phyloP scores from a whole-genome alignment of 805 yeast species.

The Ogataea methanolica region DNA sequence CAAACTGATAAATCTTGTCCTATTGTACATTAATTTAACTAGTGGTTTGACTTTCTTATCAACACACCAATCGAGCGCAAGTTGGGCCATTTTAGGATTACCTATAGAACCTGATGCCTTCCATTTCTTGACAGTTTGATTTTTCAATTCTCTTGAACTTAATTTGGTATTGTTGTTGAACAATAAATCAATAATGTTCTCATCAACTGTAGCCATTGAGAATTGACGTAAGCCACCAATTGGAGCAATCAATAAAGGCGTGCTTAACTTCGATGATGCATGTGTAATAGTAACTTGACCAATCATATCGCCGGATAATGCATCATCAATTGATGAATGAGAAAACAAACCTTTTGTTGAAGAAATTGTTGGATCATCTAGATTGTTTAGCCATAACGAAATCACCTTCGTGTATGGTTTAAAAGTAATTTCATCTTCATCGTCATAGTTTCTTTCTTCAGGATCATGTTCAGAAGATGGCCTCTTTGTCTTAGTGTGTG shows the following conservation, averaged over 20 bases:
- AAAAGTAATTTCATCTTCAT: conserved; percentile 13
- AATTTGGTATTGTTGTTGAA: conserved; percentile 6
- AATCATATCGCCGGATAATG: conserved; percentile 12
- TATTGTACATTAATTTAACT: conserved; percentile 22
- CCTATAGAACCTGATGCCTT: conserved; percentile 18
- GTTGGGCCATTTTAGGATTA: conserved; percentile 28
- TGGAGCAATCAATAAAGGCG: conserved; percentile 33
- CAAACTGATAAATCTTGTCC: conserved; percentile 25
- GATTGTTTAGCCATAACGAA: conserved; percentile 28
- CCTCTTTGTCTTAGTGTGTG: no score
- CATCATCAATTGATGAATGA: conserved; percentile 7
- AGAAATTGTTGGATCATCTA: conserved; percentile 20
- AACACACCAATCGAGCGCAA: conserved; percentile 29
- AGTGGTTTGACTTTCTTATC: conserved; percentile 26
- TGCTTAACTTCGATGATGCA: background rate
- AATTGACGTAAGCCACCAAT: conserved; percentile 40
- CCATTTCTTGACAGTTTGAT: conserved; percentile 18
- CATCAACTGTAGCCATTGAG: conserved; percentile 26
- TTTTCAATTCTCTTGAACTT: conserved; percentile 12
- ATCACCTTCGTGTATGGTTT: conserved; percentile 26
- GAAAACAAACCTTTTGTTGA: conserved; percentile 18
- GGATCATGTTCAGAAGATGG: background rate
- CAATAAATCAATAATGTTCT: conserved; percentile 15
- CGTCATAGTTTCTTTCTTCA: background rate
- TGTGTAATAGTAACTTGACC: conserved; percentile 10